phyloP scores from a whole-genome alignment of 2,329 filamentous ascomycete species.

The Claviceps maximensis region DNA sequence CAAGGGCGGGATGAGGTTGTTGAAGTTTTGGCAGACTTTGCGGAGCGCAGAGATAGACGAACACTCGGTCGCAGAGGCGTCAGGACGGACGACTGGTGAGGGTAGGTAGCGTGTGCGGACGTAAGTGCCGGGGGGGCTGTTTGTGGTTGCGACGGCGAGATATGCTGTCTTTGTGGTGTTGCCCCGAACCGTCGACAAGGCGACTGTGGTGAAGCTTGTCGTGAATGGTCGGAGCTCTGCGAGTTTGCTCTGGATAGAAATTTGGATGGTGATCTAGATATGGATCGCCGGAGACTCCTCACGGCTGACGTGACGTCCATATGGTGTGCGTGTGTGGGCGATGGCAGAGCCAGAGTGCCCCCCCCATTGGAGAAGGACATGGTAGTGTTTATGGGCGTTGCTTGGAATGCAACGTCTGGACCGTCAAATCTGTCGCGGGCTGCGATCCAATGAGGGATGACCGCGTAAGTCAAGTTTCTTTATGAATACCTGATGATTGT shows the following conservation, averaged over 20 bases:
- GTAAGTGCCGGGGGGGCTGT: slow-evolving; percentile 23
- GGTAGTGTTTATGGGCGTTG: slow-evolving; percentile 16
- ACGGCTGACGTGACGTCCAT: slow-evolving; percentile 74
- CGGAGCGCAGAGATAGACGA: slow-evolving; percentile 52
- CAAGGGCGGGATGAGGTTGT: slow-evolving; percentile 37
- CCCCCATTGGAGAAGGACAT: slow-evolving; percentile 48
- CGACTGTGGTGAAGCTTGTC: slow-evolving; percentile 34
- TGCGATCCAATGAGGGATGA: slow-evolving; percentile 15
- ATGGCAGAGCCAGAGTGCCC: slow-evolving; percentile 74
- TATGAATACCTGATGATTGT: background rate
- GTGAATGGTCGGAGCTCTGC: slow-evolving; percentile 34
- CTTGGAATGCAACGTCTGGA: slow-evolving; percentile 15
- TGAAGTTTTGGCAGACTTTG: slow-evolving; percentile 43
- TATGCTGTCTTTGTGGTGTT: slow-evolving; percentile 23
- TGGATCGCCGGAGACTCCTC: slow-evolving; percentile 69
- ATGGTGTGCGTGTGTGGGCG: slow-evolving; percentile 70
- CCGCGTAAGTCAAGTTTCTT: slow-evolving; percentile 2
- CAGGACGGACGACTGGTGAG: slow-evolving; percentile 36
- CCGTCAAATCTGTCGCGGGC: slow-evolving; percentile 11
- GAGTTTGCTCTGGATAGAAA: slow-evolving; percentile 47
- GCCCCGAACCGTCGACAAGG: slow-evolving; percentile 32
- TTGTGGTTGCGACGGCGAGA: slow-evolving; percentile 18
- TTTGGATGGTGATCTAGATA: slow-evolving; percentile 90
- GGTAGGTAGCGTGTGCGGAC: slow-evolving; percentile 15
- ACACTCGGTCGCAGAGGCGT: slow-evolving; percentile 54